Base-by-base conservation (phyloP, 2,329 filamentous ascomycete species). In the Aspergillus ochraceus region DNA sequence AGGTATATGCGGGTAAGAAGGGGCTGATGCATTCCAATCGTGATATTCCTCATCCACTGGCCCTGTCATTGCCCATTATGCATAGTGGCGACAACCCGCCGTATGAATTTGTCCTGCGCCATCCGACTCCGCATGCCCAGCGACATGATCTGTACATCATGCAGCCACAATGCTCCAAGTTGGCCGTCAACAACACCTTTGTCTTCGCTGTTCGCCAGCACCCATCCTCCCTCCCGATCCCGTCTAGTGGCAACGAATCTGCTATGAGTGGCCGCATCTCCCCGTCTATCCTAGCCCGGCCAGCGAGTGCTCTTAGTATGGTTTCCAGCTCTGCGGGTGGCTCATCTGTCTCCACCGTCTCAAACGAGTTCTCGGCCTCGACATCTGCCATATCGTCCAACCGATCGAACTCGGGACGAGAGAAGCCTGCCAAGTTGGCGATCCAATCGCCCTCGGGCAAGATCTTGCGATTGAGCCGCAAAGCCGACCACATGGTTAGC, bases 11-110 rank as follows among this genome's bases (percentile, higher is more conserved):
- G 12, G 95, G 96, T 61, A 95, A 93, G 75, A 88, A 93, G 63
- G 96, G 96, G 0, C 83, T 99, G 57, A 98, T 98, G 93, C 95
- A 98, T 78, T 96, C 91, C 64, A 94, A 95, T 80, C 95, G 95
- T 75, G 91, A 97, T 73, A 97, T 97, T 57, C 93, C 95, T 8
- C 94, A 99, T 71, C 89, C 93, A 2, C 80, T 99, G 56, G 93
- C 94, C 0, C 88, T 98, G 65, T 88, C 92, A 3, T 79, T 99
- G n/a, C 94, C 95, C 0, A 88, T 99, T 54, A 85, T 92, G 42
- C 95, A 99, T 76, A 89, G 87, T 0, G 95, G 95, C 60, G 90
- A 94, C 68, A 99, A 99, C 71, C 95, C 95, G 3, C 86, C 91
- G 0, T 99, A 97, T 75, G 92, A 97, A 60, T 99, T 98, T 76